phyloP scores from a whole-genome alignment of 129 eudicot genomes.

The Logfia minima region DNA sequence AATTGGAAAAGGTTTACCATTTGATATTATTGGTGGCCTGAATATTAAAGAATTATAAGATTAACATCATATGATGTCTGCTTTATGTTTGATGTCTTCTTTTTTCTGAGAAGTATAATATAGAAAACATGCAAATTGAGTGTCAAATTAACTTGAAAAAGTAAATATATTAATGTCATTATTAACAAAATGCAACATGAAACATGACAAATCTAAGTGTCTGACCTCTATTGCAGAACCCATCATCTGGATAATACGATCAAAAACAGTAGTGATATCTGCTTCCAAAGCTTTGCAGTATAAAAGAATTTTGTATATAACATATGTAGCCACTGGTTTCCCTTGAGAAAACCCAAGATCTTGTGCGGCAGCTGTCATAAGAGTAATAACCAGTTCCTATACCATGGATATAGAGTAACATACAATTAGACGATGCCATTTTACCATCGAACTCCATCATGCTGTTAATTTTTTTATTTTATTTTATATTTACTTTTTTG shows the following conservation, averaged over 20 bases:
- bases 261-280: constrained; percentile 71
- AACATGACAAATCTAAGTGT: not conserved
- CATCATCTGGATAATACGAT: constrained; percentile 69
- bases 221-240: constrained; percentile 82
- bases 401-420: constrained; percentile 5
- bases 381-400: constrained; percentile 63
- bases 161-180: not conserved
- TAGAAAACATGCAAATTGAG: constrained; percentile 17
- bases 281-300: constrained; percentile 81
- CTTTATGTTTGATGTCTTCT: constrained; percentile 42
- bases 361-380: constrained; percentile 48
- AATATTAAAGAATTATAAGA: constrained; percentile 3
- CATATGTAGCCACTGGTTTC: constrained; percentile 81
- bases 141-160: not conserved
- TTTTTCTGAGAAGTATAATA: constrained; percentile 47
- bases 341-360: constrained; percentile 84
- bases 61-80: constrained; percentile 8
- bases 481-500: not conserved
- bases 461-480: not conserved
- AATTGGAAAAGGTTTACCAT: constrained; percentile 46
- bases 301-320: constrained; percentile 77
- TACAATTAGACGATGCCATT: not conserved
- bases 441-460: constrained; percentile 12
- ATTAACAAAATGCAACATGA: not conserved
- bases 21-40: constrained; percentile 49